A percentile compares a stretch with the other conserved stretches of the same genome.
These are phyloP conservation scores for Microstegium vimineum DNA, from an alignment of 176 grass and related monocot genomes.

Conservation along the genomic window DNA sequence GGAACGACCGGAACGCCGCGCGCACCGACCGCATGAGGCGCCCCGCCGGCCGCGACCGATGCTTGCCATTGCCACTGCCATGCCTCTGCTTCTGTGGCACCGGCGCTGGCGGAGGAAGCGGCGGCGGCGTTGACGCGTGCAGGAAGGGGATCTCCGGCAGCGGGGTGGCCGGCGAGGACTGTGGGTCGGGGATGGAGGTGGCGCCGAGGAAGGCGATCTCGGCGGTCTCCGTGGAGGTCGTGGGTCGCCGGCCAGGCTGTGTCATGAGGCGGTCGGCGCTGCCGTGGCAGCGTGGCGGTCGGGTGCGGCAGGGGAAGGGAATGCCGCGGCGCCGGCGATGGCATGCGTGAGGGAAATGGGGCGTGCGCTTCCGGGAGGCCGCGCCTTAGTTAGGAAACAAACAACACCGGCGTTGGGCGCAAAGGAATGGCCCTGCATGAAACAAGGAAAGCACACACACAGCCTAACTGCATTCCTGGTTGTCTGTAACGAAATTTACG, in stretches of 20 bases:
- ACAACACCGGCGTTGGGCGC: neutral
- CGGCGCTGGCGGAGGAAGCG: neutral
- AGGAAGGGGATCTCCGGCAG: neutral
- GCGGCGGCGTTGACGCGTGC: neutral
- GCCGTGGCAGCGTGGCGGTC: slow-evolving; percentile 9
- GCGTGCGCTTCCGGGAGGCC: neutral
- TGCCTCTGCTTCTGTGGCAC: neutral
- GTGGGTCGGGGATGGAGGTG: neutral
- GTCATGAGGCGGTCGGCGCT: slow-evolving; percentile 45
- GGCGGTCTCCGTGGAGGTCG: slow-evolving; percentile 2
- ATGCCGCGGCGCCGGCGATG: slow-evolving; percentile 10
- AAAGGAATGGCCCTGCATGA: slow-evolving; percentile 17
- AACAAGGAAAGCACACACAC: slow-evolving; percentile 5
- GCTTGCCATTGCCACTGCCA: slow-evolving; percentile 33
- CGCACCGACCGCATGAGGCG: slow-evolving; percentile 55
- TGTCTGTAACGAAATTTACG: neutral
- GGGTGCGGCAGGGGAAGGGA: neutral
- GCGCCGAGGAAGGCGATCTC: slow-evolving; percentile 27
- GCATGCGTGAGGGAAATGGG: slow-evolving; percentile 7
- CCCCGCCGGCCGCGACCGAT: slow-evolving; percentile 37
- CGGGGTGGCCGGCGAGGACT: neutral
- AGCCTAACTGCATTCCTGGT: neutral
- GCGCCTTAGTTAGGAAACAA: slow-evolving; percentile 2
- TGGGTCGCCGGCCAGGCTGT: slow-evolving; percentile 42
- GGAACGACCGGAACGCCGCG: slow-evolving; percentile 66